A percentile compares a stretch with the other conserved stretches of the same genome.
Conservation (phyloP, 2,329 filamentous ascomycete genomes). For the Gaeumannomyces tritici region DNA sequence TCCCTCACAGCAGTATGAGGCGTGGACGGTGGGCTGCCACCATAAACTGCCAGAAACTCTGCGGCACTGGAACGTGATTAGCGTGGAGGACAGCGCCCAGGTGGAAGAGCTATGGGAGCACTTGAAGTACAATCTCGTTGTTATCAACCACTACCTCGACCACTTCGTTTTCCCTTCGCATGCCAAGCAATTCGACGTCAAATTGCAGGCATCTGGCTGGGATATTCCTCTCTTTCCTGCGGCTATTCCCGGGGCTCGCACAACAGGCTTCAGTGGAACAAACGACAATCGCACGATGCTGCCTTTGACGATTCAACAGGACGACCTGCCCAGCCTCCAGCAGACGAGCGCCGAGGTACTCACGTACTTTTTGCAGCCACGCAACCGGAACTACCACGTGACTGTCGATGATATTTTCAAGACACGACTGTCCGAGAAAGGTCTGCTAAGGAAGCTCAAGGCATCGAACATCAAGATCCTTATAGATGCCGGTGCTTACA, state of each 20-base stretch:
- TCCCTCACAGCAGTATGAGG: conserved; percentile 36
- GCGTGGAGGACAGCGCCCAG: conserved; percentile 43
- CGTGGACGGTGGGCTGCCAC: conserved; percentile 31
- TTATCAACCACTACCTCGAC: conserved; percentile 54
- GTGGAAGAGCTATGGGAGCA: conserved; percentile 37
- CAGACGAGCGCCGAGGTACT: conserved; percentile 63
- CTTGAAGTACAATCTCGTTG: conserved; percentile 39
- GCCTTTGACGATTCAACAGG: conserved; percentile 44
- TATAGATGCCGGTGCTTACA: conserved; percentile 61
- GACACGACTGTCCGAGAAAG: conserved; percentile 12
- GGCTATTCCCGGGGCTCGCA: conserved; percentile 30
- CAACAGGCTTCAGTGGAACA: conserved; percentile 62
- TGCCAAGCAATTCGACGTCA: conserved; percentile 51
- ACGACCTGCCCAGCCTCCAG: conserved; percentile 40
- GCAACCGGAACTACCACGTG: conserved; percentile 16
- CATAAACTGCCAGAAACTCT: conserved; percentile 26
- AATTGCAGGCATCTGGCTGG: conserved; percentile 59
- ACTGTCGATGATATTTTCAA: conserved; percentile 21
- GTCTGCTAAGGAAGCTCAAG: conserved; percentile 33
- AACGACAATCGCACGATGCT: conserved; percentile 52
- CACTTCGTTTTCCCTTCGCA: conserved; percentile 51
- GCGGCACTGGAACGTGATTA: conserved; percentile 42
- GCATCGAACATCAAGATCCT: conserved; percentile 42
- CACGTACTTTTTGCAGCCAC: conserved; percentile 44
- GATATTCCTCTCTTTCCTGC: conserved; percentile 35